Percentiles rank a stretch among this genome's conserved stretches.
Conservation (phyloP, 2,329 filamentous ascomycete genomes). For the Nemania diffusa region DNA sequence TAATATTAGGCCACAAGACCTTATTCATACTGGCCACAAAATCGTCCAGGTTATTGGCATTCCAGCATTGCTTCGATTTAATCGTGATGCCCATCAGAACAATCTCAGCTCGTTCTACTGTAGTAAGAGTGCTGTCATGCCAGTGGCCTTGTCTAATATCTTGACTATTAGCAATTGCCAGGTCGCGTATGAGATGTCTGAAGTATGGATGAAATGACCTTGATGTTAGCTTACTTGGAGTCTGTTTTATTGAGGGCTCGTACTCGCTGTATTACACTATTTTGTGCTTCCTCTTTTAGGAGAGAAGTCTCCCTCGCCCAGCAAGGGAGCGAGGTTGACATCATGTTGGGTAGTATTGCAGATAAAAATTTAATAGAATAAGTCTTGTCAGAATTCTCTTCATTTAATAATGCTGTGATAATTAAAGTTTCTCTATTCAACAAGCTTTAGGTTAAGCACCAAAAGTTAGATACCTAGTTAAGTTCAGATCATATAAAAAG, state of each 20-base stretch:
- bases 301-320: constrained; percentile 14
- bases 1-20: not conserved
- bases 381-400: not conserved
- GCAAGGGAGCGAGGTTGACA: not conserved
- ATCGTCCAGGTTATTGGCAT: not conserved
- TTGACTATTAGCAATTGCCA: not conserved
- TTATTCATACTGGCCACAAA: not conserved
- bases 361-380: not conserved
- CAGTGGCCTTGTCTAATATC: not conserved
- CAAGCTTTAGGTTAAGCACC: too few species aligned
- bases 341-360: not conserved
- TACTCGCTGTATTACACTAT: not conserved
- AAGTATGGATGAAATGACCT: not conserved
- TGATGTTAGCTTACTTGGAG: not conserved
- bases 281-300: not conserved
- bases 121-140: not conserved
- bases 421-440: too few species aligned
- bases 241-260: not conserved
- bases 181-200: not conserved
- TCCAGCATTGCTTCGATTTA: not conserved
- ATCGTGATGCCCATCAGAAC: not conserved
- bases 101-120: not conserved
- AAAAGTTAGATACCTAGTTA: too few species aligned
- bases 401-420: too few species aligned
- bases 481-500: too few species aligned